Percentiles rank a stretch among this genome's conserved stretches.
phyloP scores from a whole-genome alignment of 257 asterid genomes.

The Solanum dulcamara region DNA sequence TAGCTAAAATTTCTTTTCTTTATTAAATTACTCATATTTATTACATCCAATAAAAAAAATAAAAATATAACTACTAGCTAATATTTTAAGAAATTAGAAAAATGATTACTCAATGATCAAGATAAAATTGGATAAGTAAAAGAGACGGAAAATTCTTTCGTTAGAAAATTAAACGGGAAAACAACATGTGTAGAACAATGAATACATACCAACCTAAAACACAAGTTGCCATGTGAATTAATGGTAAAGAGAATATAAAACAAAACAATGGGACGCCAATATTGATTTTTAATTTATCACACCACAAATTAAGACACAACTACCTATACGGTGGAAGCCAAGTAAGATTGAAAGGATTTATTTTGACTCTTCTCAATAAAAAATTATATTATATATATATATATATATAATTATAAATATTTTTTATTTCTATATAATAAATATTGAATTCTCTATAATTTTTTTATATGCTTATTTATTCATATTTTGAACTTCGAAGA shows the following conservation, averaged over 20 bases:
- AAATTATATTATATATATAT: too few species aligned
- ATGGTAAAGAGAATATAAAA: not conserved
- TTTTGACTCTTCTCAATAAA: fast-evolving
- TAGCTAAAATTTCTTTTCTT: not conserved
- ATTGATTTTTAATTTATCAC: not conserved
- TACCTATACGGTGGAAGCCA: not conserved
- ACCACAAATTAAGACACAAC: not conserved
- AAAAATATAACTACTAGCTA: not conserved
- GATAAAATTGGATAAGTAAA: not conserved
- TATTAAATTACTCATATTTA: not conserved
- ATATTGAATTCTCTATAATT: too few species aligned
- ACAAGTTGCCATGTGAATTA: not conserved
- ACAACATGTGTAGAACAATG: not conserved
- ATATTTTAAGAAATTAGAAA: not conserved
- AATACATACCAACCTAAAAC: not conserved
- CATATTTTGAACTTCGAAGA: too few species aligned
- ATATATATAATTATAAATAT: too few species aligned
- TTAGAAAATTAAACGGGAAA: not conserved
- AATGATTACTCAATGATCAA: not conserved
- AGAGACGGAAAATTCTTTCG: not conserved
- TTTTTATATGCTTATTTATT: too few species aligned
- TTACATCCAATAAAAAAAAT: too few species aligned
- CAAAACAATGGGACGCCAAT: not conserved
- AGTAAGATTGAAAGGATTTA: not conserved
- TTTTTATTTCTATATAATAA: too few species aligned